phyloP scores from a whole-genome alignment of 148 eudicot genomes.

The Vaccinium darrowii region DNA sequence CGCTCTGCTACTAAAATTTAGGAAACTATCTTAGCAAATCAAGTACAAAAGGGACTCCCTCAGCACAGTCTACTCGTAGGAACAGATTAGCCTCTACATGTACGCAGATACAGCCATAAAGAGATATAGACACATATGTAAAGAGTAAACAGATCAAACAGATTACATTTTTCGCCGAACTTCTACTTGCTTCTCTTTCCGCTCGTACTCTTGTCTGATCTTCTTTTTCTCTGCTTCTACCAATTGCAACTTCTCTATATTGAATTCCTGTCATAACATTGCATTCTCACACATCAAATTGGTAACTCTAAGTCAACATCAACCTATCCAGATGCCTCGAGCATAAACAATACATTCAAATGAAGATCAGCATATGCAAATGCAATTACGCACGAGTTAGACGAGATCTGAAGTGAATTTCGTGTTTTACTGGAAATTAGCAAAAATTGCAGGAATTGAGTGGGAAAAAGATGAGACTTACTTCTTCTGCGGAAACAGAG shows the following conservation, averaged over 20 bases:
- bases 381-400: too few species aligned
- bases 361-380: neutral
- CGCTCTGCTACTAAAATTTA: neutral
- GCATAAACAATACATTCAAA: neutral
- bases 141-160: neutral
- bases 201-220: constrained; percentile 89
- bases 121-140: neutral
- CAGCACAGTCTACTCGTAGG: neutral
- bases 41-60: neutral
- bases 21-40: neutral
- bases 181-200: constrained; percentile 76
- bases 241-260: constrained; percentile 82
- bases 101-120: neutral
- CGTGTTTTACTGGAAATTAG: too few species aligned
- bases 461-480: constrained; percentile 5
- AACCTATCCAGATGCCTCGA: neutral
- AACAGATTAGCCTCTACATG: neutral
- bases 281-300: neutral
- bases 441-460: neutral
- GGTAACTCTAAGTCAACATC: neutral
- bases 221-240: constrained; percentile 95
- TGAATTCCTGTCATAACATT: constrained; percentile 56
- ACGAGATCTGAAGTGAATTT: too few species aligned
- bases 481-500: constrained; percentile 81
- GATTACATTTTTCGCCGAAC: constrained; percentile 74